Percentiles rank a stretch among this genome's conserved stretches.
Conservation (phyloP, 2,329 filamentous ascomycete genomes). For the Malbranchea zuffiana region DNA sequence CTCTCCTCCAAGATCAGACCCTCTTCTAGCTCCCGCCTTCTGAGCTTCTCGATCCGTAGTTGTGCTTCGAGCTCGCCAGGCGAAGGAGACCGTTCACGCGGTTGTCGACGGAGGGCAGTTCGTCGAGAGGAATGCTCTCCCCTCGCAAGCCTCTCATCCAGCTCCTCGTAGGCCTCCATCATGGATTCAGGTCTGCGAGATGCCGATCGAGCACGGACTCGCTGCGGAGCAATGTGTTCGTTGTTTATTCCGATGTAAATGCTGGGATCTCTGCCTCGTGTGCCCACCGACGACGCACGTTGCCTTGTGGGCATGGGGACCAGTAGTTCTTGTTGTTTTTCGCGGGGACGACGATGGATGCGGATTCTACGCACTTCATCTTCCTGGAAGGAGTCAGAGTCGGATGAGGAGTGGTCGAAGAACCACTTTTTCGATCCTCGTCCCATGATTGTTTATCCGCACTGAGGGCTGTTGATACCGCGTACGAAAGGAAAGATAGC, state of each 20-base stretch:
- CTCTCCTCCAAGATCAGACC: constrained; percentile 26
- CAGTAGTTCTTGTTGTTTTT: constrained; percentile 1
- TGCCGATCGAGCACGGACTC: constrained; percentile 4
- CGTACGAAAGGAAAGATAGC: no score
- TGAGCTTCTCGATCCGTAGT: constrained; percentile 14
- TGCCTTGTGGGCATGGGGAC: constrained; percentile 19
- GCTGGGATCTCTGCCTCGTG: constrained; percentile 15
- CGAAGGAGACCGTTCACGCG: neutral
- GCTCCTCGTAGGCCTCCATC: neutral
- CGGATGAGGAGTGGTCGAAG: neutral
- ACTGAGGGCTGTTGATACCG: no score
- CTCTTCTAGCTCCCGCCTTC: neutral
- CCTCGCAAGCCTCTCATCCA: constrained; percentile 18
- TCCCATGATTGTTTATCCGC: no score
- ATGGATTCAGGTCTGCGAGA: neutral
- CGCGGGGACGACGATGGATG: constrained; percentile 18
- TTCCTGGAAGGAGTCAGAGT: constrained; percentile 6
- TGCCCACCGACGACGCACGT: constrained; percentile 28
- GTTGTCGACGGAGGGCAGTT: neutral
- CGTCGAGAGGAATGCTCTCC: constrained; percentile 10
- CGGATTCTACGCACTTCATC: constrained; percentile 5
- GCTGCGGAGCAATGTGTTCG: constrained; percentile 7
- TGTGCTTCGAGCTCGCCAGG: neutral
- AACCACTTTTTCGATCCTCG: neutral
- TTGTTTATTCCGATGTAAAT: constrained; percentile 30